Evolutionary conservation across 805 yeast genomes (phyloP), one percentile per base, ranked within the genome.

Genomic region (Zygosaccharomyces bisporus): DNA sequence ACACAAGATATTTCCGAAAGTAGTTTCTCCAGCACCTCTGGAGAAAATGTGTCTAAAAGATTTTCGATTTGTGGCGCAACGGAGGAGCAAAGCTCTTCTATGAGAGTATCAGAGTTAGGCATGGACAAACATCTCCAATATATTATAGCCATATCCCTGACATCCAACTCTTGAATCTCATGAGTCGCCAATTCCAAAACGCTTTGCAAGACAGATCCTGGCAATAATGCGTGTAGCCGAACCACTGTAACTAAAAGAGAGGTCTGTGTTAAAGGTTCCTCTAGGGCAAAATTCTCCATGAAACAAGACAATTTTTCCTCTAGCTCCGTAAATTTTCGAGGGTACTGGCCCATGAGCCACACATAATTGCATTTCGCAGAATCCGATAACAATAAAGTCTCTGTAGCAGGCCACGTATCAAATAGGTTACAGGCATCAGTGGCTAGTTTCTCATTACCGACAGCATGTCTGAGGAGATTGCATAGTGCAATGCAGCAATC

Each of bases 1-100:
- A 93, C 74, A 6, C 93, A 83, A 2, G 95, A 81, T 44, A 91
- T 67, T 60, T 91, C 95, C n/a, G 69, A 61, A 23, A 91, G 59
- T 39, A 93, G 72, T 50, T 79, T 82, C 33, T 81, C 78, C 45
- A 90, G 73, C 4, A 88, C 71, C 17, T 71, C 73, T 0, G 86
- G 83, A 32, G 87, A 80, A 56, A 90, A 83, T 14, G 73, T 66
- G 33, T 88, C 83, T 23, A 90, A 78, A 1, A 89, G 82, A 2
- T 87, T 75, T 34, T 79, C 76, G 46, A 93, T 78, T 7, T 79
- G 77, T 9, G 96, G 95, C 41, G 84, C 73, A 5, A 71, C 34
- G 70, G 66, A 36, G 51, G 67, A 23, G 63, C 66, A 63, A 55
- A 42, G 36, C 39, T 61, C 55, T 13, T 54, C 46, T 33, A 63